Conservation (phyloP, 148 eudicot species). For the Cornus florida region DNA sequence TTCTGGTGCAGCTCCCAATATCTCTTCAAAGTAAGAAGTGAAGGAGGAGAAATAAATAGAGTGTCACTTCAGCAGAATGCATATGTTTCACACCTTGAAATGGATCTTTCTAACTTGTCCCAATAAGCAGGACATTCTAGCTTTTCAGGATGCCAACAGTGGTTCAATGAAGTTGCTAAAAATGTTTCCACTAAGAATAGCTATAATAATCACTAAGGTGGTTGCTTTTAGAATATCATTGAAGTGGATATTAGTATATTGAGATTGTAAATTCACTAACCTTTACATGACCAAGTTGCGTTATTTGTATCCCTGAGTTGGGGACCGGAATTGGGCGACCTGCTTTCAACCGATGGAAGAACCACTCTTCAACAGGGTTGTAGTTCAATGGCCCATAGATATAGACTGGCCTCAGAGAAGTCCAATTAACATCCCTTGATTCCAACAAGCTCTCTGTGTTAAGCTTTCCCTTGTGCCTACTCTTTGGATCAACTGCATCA, state of each 20-base stretch:
- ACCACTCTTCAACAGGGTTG: conserved; percentile 99
- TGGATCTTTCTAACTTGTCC: no score
- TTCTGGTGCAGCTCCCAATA: neutral
- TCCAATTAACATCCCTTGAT: conserved; percentile 69
- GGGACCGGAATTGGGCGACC: conserved; percentile 98
- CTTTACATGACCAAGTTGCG: conserved; percentile 97
- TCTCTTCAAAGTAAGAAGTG: neutral
- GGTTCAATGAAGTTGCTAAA: neutral
- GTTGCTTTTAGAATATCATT: neutral
- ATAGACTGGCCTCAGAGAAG: conserved; percentile 91
- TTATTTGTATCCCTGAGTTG: conserved; percentile 76
- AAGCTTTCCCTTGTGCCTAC: conserved; percentile 98
- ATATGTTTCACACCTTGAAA: no score
- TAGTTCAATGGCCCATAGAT: conserved; percentile 98
- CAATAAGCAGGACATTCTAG: no score
- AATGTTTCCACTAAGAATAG: neutral
- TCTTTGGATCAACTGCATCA: conserved; percentile 98
- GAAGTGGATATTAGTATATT: no score
- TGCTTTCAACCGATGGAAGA: conserved; percentile 95
- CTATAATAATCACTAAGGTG: neutral
- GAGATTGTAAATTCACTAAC: conserved; percentile 29
- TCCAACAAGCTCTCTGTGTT: conserved; percentile 78
- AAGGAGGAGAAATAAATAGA: no score
- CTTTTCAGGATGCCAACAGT: no score
- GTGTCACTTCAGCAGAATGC: no score